phyloP scores from a whole-genome alignment of 306 rosid genomes.

The Canavalia ensiformis region DNA sequence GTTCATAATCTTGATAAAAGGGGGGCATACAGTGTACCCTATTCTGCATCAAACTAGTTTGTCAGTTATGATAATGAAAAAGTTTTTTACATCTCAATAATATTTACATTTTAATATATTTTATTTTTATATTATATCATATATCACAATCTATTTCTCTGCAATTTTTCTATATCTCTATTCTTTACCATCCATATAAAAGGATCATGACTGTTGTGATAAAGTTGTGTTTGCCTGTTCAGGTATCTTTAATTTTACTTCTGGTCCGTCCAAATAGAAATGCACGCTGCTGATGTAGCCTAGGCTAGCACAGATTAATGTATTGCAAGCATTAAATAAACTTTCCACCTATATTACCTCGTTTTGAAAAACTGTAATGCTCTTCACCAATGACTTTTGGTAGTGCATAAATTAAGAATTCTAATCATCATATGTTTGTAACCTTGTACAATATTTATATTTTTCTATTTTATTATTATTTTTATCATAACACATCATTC shows the following conservation, averaged over 20 bases:
- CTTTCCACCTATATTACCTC: not conserved
- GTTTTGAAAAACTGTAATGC: not conserved
- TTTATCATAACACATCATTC: too few relatives aligned
- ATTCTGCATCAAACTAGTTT: constrained; percentile 17
- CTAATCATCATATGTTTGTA: too few relatives aligned
- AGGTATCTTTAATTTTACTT: not conserved
- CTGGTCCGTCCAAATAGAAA: not conserved
- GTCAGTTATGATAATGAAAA: not conserved
- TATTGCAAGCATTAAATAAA: not conserved
- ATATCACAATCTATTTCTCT: too few relatives aligned
- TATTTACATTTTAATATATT: too few relatives aligned
- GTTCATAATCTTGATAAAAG: constrained; percentile 35
- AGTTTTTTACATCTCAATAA: too few relatives aligned
- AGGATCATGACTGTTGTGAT: not conserved
- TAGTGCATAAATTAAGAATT: not conserved
- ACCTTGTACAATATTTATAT: too few relatives aligned
- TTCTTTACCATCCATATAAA: too few relatives aligned
- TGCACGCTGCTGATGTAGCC: not conserved
- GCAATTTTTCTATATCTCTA: too few relatives aligned
- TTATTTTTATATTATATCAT: too few relatives aligned
- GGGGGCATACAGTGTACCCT: not conserved
- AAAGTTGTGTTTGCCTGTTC: constrained; percentile 12
- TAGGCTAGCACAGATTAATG: not conserved
- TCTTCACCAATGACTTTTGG: not conserved
- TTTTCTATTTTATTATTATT: too few relatives aligned